phyloP scores from a whole-genome alignment of 805 yeast genomes.

The Zygoascus ofunaensis region DNA sequence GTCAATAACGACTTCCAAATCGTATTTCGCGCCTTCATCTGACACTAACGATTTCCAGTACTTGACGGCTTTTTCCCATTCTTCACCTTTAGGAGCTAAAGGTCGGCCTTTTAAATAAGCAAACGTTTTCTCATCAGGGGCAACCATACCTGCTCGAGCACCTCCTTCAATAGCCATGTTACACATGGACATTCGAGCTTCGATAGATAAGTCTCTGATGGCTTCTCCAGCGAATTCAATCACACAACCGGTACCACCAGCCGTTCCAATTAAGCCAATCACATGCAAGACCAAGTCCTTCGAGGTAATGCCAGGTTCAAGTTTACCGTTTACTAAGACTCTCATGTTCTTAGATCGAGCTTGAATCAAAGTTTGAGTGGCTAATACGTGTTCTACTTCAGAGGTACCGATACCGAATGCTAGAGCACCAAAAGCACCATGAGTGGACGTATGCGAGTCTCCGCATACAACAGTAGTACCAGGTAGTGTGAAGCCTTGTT shows the following conservation, averaged over 20 bases:
- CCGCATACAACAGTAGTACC: conserved; percentile 99
- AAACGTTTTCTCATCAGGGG: conserved; percentile 85
- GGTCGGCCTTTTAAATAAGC: conserved; percentile 90
- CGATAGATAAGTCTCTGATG: conserved; percentile 82
- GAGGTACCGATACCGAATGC: conserved; percentile 99
- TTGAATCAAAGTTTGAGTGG: conserved; percentile 90
- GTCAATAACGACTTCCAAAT: conserved; percentile 67
- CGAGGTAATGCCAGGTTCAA: conserved; percentile 84
- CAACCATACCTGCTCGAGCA: conserved; percentile 99
- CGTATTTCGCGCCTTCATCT: conserved; percentile 87
- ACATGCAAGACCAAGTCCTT: conserved; percentile 92
- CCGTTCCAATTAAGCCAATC: conserved; percentile 95
- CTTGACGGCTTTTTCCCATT: conserved; percentile 88
- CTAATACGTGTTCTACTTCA: conserved; percentile 97
- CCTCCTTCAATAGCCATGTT: conserved; percentile 99
- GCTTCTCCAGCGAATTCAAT: conserved; percentile 97
- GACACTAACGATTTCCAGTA: conserved; percentile 87
- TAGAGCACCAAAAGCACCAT: conserved; percentile 95
- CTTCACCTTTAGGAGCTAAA: conserved; percentile 83
- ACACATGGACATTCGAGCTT: conserved; percentile 98
- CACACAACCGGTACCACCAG: conserved; percentile 97
- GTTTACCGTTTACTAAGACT: conserved; percentile 73
- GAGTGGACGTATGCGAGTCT: conserved; percentile 97
- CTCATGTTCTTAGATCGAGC: conserved; percentile 95
- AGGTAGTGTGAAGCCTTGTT: conserved; percentile 96